Conservation (phyloP, 1,139 yeast genomes). For the Geotrichum cucujoidarum region DNA sequence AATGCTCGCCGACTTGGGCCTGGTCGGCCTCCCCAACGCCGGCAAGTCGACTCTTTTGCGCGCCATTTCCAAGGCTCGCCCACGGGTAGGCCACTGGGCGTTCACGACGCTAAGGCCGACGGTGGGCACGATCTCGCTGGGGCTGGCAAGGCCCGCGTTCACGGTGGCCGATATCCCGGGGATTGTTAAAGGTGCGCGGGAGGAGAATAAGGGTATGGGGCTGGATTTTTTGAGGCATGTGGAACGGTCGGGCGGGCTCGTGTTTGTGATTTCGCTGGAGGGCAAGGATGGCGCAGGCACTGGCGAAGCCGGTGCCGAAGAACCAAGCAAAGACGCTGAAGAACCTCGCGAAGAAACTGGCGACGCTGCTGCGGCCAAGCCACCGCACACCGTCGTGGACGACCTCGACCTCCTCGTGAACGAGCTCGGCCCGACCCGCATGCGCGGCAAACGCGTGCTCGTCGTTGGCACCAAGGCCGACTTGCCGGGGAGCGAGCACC, state of each 20-base stretch:
- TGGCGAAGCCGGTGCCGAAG: no score
- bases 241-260: slow-evolving; percentile 85
- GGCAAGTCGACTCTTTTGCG: slow-evolving; percentile 86
- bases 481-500: slow-evolving; percentile 47
- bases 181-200: slow-evolving; percentile 76
- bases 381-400: slow-evolving; percentile 30
- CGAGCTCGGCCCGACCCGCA: slow-evolving; percentile 65
- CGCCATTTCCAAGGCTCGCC: slow-evolving; percentile 86
- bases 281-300: slow-evolving; percentile 48
- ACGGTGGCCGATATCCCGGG: slow-evolving; percentile 98
- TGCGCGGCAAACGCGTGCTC: slow-evolving; percentile 56
- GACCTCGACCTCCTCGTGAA: slow-evolving; percentile 58
- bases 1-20: slow-evolving; percentile 83
- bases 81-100: slow-evolving; percentile 94
- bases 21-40: slow-evolving; percentile 94
- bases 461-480: slow-evolving; percentile 94
- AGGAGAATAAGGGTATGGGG: slow-evolving; percentile 83
- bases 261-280: slow-evolving; percentile 78
- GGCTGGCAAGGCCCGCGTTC: slow-evolving; percentile 62
- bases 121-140: slow-evolving; percentile 73
- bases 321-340: no score
- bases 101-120: slow-evolving; percentile 92
- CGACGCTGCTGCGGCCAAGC: slow-evolving; percentile 1
- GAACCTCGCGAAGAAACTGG: no score
- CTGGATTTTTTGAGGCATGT: slow-evolving; percentile 85